Conservation (phyloP, 1,284 basidiomycete species). For the Peniophora sp. region DNA sequence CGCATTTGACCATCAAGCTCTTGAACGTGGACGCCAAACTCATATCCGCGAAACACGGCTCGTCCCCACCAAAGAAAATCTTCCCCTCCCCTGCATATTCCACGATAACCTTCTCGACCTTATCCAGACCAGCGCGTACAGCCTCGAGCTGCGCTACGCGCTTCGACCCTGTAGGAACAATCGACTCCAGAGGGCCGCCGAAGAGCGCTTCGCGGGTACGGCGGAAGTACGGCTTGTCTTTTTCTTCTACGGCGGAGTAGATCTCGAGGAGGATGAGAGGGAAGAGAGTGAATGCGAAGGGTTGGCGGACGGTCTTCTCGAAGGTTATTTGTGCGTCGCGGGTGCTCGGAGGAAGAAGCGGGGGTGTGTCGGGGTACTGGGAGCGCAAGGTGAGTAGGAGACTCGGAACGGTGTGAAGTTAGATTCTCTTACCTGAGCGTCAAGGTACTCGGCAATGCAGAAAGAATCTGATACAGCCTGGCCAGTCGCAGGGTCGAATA, state of each 20-base stretch:
- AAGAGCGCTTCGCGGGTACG: background rate
- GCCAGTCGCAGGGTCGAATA: constrained; percentile 4
- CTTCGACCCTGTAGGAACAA: background rate
- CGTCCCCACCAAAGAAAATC: background rate
- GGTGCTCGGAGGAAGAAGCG: constrained; percentile 4
- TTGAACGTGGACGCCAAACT: background rate
- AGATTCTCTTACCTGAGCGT: constrained; percentile 1
- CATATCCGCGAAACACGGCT: background rate
- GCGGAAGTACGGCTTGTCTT: background rate
- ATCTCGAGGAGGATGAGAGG: background rate
- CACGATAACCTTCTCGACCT: background rate
- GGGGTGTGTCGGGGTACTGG: constrained; percentile 2
- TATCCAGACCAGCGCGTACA: background rate
- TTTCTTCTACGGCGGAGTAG: background rate
- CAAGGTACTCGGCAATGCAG: constrained; percentile 9
- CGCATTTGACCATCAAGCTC: background rate
- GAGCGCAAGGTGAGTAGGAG: too few species aligned
- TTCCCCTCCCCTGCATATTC: background rate
- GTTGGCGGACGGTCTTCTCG: too few species aligned
- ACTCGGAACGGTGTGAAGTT: too few species aligned
- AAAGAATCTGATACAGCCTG: constrained; percentile 4
- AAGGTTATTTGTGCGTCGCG: background rate
- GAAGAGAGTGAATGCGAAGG: background rate
- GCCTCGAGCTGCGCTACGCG: background rate
- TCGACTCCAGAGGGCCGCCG: background rate